These are phyloP conservation scores for Naematelia aurantialba DNA, from an alignment of 768 basidiomycete genomes.

Conservation along the genomic window DNA sequence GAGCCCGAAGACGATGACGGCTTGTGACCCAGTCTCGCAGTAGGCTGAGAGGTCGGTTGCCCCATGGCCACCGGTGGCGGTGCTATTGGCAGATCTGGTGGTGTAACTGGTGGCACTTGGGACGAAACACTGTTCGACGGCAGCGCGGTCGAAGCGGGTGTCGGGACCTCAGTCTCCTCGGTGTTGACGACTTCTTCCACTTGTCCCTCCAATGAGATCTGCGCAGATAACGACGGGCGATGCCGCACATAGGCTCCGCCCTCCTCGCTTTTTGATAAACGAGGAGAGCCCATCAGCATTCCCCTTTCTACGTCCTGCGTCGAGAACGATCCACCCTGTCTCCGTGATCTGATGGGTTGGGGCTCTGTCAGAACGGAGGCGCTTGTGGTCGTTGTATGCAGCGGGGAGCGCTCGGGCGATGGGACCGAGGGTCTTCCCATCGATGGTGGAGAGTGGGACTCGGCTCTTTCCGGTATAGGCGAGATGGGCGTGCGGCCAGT, in stretches of 20 bases:
- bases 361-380: constrained; percentile 20
- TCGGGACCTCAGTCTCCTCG: constrained; percentile 10
- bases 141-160: constrained; percentile 2
- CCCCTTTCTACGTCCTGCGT: constrained; percentile 86
- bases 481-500: constrained; percentile 49
- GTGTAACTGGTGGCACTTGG: constrained; percentile 20
- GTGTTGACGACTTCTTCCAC: constrained; percentile 16
- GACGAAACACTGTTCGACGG: constrained; percentile 12
- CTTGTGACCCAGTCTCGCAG: constrained; percentile 30
- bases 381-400: constrained; percentile 19
- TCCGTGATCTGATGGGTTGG: constrained; percentile 53
- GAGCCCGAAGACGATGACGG: constrained; percentile 51
- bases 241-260: constrained; percentile 24
- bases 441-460: constrained; percentile 45
- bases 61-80: constrained; percentile 23
- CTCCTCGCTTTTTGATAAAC: constrained; percentile 4
- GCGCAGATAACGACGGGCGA: constrained; percentile 28
- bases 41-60: constrained; percentile 50
- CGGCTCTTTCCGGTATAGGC: constrained; percentile 48
- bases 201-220: constrained; percentile 13
- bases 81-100: constrained; percentile 1
- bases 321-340: constrained; percentile 94
- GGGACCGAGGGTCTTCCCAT: constrained; percentile 11
- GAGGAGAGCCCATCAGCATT: constrained; percentile 55
- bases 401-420: constrained; percentile 10